phyloP scores from a whole-genome alignment of 78 protist genomes.

The Dictyostelium capitatum region DNA sequence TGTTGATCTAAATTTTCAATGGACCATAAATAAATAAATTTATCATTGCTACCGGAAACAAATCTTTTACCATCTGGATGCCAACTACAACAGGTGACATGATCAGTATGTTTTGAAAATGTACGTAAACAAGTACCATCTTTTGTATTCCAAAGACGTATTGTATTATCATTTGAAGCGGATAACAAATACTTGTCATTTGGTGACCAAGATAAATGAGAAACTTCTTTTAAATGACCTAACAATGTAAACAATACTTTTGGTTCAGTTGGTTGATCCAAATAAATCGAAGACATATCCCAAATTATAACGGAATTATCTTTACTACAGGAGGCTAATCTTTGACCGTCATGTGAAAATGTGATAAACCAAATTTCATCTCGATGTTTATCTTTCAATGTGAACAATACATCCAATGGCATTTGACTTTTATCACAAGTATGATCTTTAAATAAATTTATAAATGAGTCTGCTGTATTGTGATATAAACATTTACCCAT shows the following conservation, averaged over 20 bases:
- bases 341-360: constrained; percentile 84
- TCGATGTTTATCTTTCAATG: constrained; percentile 77
- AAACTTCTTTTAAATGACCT: constrained; percentile 54
- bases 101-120: constrained; percentile 79
- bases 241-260: constrained; percentile 5
- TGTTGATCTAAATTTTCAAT: constrained; percentile 10
- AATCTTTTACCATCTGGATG: constrained; percentile 81
- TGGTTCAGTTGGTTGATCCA: constrained; percentile 28
- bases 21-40: constrained; percentile 69
- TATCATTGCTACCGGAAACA: constrained; percentile 78
- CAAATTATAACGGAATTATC: constrained; percentile 86
- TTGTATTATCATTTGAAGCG: constrained; percentile 38
- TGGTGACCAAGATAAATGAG: constrained; percentile 62
- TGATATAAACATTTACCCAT: constrained; percentile 80
- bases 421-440: constrained; percentile 75
- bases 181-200: constrained; percentile 61
- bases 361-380: constrained; percentile 92
- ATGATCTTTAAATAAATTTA: constrained; percentile 82
- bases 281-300: constrained; percentile 66
- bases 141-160: constrained; percentile 69
- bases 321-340: constrained; percentile 88
- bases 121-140: constrained; percentile 34
- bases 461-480: constrained; percentile 38
- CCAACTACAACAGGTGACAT: constrained; percentile 88
- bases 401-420: constrained; percentile 49